These are phyloP conservation scores for Marvania coccoides DNA, from an alignment of 139 green algal species.

Conservation along the genomic window DNA sequence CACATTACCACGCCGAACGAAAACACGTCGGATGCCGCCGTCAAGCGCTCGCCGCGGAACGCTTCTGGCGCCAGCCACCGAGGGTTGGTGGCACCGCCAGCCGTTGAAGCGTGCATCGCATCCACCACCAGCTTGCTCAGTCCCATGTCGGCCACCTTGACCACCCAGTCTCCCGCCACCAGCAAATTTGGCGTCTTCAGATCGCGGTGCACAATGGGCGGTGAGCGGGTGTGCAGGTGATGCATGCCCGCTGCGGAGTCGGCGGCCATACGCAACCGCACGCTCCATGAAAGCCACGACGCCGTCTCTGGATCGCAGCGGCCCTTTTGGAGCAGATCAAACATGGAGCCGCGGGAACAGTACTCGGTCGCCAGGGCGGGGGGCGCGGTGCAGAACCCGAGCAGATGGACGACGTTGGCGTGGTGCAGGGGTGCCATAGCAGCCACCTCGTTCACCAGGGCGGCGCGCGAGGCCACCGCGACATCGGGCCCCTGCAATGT, in stretches of 20 bases:
- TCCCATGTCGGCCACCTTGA: conserved; percentile 43
- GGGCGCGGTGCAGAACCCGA: conserved; percentile 34
- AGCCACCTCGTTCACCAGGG: no score
- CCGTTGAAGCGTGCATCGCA: no score
- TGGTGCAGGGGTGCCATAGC: no score
- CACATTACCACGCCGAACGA: conserved; percentile 47
- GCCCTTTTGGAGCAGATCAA: conserved; percentile 21
- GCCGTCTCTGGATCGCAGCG: background rate
- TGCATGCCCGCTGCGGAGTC: conserved; percentile 47
- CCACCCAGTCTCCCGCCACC: conserved; percentile 41
- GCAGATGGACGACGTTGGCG: conserved; percentile 44
- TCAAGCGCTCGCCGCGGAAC: conserved; percentile 4
- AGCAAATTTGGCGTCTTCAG: conserved; percentile 56
- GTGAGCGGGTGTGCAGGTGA: conserved; percentile 76
- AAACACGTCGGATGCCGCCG: conserved; percentile 40
- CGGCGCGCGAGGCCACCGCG: no score
- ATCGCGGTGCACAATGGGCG: conserved; percentile 80
- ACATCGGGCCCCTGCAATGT: no score
- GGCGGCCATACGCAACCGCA: conserved; percentile 6
- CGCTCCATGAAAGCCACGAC: conserved; percentile 21
- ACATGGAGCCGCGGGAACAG: conserved; percentile 31
- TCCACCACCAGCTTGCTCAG: conserved; percentile 36
- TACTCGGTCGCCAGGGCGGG: conserved; percentile 3
- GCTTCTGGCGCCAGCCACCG: conserved; percentile 44
- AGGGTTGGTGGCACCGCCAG: no score